These are phyloP conservation scores for Neckera pumila DNA, from an alignment of 225 moss, liverwort and hornwort genomes.

Conservation along the genomic window DNA sequence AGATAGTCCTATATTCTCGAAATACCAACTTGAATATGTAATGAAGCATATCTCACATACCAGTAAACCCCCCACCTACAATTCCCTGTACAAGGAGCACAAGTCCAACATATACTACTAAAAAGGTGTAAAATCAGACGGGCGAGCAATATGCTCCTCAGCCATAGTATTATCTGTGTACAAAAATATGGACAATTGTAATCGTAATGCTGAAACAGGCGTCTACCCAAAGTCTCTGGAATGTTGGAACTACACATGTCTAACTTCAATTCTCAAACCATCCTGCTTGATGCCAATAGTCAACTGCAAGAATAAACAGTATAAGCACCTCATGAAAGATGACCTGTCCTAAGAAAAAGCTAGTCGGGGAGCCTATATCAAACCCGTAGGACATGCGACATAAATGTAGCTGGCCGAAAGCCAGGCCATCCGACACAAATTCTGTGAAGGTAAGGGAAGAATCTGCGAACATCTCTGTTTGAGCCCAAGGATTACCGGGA, in stretches of 20 bases:
- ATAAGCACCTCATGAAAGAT: conserved; percentile 4
- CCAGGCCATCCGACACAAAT: conserved; percentile 21
- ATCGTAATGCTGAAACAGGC: conserved; percentile 11
- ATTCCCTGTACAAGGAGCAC: background rate
- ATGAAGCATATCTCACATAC: background rate
- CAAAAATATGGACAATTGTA: conserved; percentile 31
- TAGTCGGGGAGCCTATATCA: background rate
- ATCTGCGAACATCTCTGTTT: conserved; percentile 14
- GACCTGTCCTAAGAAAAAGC: conserved; percentile 2
- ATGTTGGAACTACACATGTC: conserved; percentile 11
- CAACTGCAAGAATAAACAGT: conserved; percentile 15
- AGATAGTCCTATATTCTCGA: background rate
- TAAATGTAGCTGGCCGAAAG: conserved; percentile 7
- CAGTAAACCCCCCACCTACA: background rate
- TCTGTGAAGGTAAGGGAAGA: conserved; percentile 6
- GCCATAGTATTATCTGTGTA: conserved; percentile 29
- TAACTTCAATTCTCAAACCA: conserved; percentile 1
- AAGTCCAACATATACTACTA: background rate
- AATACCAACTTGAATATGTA: background rate
- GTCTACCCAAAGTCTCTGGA: conserved; percentile 7
- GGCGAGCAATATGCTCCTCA: conserved; percentile 2
- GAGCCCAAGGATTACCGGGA: conserved; percentile 17
- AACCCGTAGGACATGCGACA: conserved; percentile 1
- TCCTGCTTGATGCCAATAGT: background rate
- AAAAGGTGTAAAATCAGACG: background rate